These are phyloP conservation scores for Hymenochaete sp. DNA, from an alignment of 1,284 basidiomycete species.

Conservation along the genomic window DNA sequence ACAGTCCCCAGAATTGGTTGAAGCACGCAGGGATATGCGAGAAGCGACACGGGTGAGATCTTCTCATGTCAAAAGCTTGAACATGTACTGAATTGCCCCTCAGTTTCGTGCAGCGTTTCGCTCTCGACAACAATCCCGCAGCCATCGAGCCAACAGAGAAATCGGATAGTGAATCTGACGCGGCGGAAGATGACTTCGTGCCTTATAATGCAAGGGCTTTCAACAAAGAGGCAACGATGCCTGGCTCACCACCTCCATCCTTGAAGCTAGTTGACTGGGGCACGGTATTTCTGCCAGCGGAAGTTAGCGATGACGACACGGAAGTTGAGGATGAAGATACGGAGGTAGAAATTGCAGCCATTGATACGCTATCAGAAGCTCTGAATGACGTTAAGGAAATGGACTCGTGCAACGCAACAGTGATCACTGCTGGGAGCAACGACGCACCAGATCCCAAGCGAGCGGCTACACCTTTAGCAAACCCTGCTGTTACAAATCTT, in stretches of 20 bases:
- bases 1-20: constrained; percentile 17
- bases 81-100: neutral
- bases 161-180: neutral
- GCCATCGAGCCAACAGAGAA: no score
- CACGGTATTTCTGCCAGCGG: constrained; percentile 8
- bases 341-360: no score
- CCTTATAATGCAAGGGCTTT: constrained; percentile 13
- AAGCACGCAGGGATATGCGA: constrained; percentile 18
- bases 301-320: constrained; percentile 12
- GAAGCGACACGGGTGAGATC: constrained; percentile 11
- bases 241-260: neutral
- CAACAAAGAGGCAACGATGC: neutral
- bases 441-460: no score
- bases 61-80: neutral
- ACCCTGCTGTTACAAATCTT: no score
- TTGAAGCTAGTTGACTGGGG: constrained; percentile 15
- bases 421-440: no score
- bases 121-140: no score
- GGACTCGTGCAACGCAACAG: no score
- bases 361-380: no score
- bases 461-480: no score
- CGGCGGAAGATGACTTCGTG: constrained; percentile 5
- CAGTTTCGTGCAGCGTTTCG: neutral
- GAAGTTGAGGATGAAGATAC: constrained; percentile 2
- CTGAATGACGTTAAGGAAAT: no score